Evolutionary conservation across 1,139 yeast genomes (phyloP).

Genomic region (Candida tropicalis): DNA sequence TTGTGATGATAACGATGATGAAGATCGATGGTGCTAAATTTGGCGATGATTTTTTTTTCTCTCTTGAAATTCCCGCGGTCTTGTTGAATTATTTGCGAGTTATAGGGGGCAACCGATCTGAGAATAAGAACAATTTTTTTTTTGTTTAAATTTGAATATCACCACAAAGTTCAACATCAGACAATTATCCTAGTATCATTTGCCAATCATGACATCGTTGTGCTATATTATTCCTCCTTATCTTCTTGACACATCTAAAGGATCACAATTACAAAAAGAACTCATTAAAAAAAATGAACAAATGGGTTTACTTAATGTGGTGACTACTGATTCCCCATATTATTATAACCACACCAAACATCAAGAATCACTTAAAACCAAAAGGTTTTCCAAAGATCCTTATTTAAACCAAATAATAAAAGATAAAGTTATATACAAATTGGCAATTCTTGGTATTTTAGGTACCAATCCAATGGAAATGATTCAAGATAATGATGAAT

Average conservation of each 20-base stretch:
- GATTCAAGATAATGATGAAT: slow-evolving; percentile 23
- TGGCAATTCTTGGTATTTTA: slow-evolving; percentile 40
- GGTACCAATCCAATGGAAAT: slow-evolving; percentile 38
- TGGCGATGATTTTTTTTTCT: not conserved
- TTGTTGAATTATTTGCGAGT: not conserved
- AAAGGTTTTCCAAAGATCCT: slow-evolving; percentile 34
- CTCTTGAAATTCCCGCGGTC: not conserved
- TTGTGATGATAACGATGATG: too few relatives aligned
- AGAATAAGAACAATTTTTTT: not conserved
- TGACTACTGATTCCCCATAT: slow-evolving; percentile 28
- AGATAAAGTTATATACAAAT: slow-evolving; percentile 39
- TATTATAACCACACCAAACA: slow-evolving; percentile 18
- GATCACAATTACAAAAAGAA: slow-evolving; percentile 33
- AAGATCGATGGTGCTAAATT: not conserved
- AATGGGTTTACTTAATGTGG: slow-evolving; percentile 31
- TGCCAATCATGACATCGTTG: slow-evolving; percentile 10
- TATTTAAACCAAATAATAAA: slow-evolving; percentile 35
- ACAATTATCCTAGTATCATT: too few relatives aligned
- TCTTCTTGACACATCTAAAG: slow-evolving; percentile 40
- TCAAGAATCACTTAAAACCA: slow-evolving; percentile 7
- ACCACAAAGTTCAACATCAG: slow-evolving; percentile 1
- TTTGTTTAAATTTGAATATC: too few relatives aligned
- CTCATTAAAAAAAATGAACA: slow-evolving; percentile 26
- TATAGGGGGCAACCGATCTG: slow-evolving; percentile 2
- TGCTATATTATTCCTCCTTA: slow-evolving; percentile 49